Percentiles rank a stretch among this genome's conserved stretches.
Conservation (phyloP, 331 rosid genomes). For the Acacia pycnantha region DNA sequence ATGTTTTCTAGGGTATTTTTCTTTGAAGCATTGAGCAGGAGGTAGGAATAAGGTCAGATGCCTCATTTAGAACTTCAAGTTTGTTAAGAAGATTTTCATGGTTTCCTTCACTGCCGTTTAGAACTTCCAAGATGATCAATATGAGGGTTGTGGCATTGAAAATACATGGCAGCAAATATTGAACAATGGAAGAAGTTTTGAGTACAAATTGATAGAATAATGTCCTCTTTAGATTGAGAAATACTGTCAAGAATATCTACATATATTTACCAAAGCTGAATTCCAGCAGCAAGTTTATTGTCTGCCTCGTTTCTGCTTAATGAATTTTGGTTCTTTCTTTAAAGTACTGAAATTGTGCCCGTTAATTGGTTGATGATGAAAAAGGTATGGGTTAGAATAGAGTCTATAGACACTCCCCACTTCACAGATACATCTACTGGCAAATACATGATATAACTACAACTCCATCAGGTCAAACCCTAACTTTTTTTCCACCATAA, state of each 20-base stretch:
- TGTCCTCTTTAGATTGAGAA: not conserved
- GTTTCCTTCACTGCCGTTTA: not conserved
- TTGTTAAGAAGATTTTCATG: not conserved
- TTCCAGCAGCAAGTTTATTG: not conserved
- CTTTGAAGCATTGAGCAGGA: not conserved
- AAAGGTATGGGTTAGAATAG: not conserved
- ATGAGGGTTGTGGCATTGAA: not conserved
- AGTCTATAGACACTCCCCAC: not conserved
- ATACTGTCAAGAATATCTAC: not conserved
- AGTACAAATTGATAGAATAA: not conserved
- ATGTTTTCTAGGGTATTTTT: not conserved
- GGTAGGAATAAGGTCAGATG: not conserved
- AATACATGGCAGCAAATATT: not conserved
- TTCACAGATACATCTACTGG: not conserved
- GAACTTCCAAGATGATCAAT: not conserved
- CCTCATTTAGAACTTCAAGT: not conserved
- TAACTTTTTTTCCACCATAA: not conserved
- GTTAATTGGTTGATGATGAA: not conserved
- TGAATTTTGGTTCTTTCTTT: not conserved
- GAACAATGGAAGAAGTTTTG: not conserved
- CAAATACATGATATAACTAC: not conserved
- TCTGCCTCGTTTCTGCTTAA: not conserved
- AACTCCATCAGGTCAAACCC: slow-evolving; percentile 4
- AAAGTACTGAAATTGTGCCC: not conserved
- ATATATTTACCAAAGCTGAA: not conserved